Percentiles rank a stretch among this genome's conserved stretches.
phyloP scores from a whole-genome alignment of 176 grass and related monocot species.

The Melocanna baccifera region DNA sequence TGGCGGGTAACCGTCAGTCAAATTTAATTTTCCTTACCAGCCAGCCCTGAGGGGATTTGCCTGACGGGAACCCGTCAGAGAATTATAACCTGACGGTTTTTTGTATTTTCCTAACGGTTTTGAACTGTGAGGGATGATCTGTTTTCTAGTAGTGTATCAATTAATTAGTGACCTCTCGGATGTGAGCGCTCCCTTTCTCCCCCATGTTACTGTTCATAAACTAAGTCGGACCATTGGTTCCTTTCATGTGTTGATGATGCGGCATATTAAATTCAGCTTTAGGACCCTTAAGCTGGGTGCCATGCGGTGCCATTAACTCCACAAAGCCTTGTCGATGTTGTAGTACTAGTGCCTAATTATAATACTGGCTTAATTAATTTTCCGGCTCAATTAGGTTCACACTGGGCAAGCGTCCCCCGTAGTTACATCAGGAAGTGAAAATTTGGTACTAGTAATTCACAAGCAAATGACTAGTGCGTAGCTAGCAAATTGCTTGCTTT shows the following conservation, averaged over 20 bases:
- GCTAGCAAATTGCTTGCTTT: slow-evolving; percentile 1
- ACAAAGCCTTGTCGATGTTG: background rate
- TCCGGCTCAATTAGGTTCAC: background rate
- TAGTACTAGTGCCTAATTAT: background rate
- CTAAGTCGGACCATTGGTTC: slow-evolving; percentile 15
- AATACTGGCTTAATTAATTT: background rate
- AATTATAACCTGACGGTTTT: too few species aligned
- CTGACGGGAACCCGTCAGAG: too few species aligned
- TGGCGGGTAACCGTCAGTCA: too few species aligned
- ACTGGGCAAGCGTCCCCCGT: background rate
- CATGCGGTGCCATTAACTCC: slow-evolving; percentile 40
- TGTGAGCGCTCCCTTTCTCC: background rate
- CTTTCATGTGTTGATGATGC: slow-evolving; percentile 31
- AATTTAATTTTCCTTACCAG: too few species aligned
- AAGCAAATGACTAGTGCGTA: background rate
- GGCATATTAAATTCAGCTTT: background rate
- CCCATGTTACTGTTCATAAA: slow-evolving; percentile 33
- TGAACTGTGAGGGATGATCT: too few species aligned
- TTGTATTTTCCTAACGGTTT: too few species aligned
- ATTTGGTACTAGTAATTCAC: background rate
- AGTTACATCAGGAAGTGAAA: background rate
- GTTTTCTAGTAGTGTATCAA: too few species aligned
- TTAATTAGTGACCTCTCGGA: background rate
- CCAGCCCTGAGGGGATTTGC: too few species aligned
- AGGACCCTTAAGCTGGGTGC: background rate